These are phyloP conservation scores for Neotropicomus parvogracilis DNA, from an alignment of 1,284 basidiomycete genomes.

Conservation along the genomic window DNA sequence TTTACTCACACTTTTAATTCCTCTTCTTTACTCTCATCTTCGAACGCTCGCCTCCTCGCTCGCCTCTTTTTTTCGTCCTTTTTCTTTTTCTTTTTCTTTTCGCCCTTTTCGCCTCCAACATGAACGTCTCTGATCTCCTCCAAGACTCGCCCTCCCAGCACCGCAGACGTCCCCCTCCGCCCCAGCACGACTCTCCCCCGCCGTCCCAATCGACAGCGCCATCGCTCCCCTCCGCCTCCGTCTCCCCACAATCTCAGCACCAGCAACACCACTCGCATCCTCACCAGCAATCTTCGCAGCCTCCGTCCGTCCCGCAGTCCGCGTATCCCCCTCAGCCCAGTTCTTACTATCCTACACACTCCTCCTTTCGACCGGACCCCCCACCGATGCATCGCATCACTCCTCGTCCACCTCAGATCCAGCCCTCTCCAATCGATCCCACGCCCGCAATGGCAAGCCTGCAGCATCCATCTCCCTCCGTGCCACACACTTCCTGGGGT, in stretches of 20 bases:
- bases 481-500: constrained; percentile 32
- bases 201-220: constrained; percentile 17
- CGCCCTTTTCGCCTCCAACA: constrained; percentile 21
- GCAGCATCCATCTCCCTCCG: constrained; percentile 29
- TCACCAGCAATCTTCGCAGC: constrained; percentile 5
- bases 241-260: constrained; percentile 23
- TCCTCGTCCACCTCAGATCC: constrained; percentile 27
- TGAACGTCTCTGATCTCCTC: constrained; percentile 71
- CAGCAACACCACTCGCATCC: constrained; percentile 16
- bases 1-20: constrained; percentile 28
- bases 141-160: constrained; percentile 65
- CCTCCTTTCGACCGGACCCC: constrained; percentile 22
- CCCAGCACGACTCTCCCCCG: constrained; percentile 26
- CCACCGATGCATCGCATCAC: constrained; percentile 31
- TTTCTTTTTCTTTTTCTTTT: background rate
- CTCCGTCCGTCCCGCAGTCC: constrained; percentile 10
- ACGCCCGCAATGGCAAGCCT: constrained; percentile 33
- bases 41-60: constrained; percentile 5
- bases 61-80: constrained; percentile 1
- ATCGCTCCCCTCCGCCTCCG: constrained; percentile 21
- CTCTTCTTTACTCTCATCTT: constrained; percentile 28
- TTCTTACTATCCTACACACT: constrained; percentile 22
- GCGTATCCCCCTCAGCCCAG: constrained; percentile 21
- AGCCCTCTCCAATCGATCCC: constrained; percentile 21
- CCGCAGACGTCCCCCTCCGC: constrained; percentile 33